Conservation (phyloP, 169 alveolate genomes). For the Plasmodium vinckei region DNA sequence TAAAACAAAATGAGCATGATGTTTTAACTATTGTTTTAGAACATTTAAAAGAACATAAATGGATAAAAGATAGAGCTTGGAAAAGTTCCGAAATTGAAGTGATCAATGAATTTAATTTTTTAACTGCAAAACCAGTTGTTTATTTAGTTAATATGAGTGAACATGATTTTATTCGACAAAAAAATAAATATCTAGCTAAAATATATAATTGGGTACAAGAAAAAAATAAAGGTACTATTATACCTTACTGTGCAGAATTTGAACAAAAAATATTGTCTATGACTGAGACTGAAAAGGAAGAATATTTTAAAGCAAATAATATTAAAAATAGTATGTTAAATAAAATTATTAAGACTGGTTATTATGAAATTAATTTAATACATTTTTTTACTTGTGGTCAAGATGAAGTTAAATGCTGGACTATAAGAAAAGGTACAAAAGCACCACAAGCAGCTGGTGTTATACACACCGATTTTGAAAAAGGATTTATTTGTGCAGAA, state of each 20-base stretch:
- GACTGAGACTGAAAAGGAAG: constrained; percentile 89
- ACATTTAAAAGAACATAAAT: constrained; percentile 90
- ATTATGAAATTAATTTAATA: constrained; percentile 93
- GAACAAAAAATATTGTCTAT: constrained; percentile 93
- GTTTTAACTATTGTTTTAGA: constrained; percentile 90
- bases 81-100: constrained; percentile 92
- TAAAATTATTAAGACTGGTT: constrained; percentile 97
- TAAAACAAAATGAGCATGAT: constrained; percentile 93
- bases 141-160: constrained; percentile 96
- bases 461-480: constrained; percentile 97
- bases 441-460: constrained; percentile 98
- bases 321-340: constrained; percentile 92
- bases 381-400: constrained; percentile 99
- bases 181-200: constrained; percentile 96
- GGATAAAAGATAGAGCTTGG: constrained; percentile 94
- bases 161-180: constrained; percentile 95
- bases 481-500: constrained; percentile 99
- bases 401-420: constrained; percentile 99
- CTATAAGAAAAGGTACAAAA: constrained; percentile 95
- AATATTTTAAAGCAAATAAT: constrained; percentile 84
- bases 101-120: constrained; percentile 93
- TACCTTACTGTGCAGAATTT: constrained; percentile 98
- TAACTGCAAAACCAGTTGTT: constrained; percentile 99
- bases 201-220: constrained; percentile 97
- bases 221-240: constrained; percentile 97